A percentile compares a stretch with the other conserved stretches of the same genome.
These are phyloP conservation scores for Eucommia ulmoides DNA, from an alignment of 257 asterid species.

Conservation along the genomic window DNA sequence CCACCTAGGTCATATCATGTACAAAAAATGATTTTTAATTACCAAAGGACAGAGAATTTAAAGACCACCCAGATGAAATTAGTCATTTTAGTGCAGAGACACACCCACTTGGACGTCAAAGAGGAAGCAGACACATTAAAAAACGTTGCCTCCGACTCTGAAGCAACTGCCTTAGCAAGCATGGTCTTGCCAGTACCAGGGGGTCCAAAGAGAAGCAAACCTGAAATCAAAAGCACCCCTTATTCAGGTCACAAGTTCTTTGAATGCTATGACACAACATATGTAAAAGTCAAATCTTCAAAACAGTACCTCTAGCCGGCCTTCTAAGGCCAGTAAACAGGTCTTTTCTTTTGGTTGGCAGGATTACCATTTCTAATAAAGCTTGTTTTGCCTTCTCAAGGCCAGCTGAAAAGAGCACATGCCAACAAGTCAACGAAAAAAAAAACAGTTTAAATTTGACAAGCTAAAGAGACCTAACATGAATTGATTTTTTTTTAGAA, in stretches of 20 bases:
- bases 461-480: too few species aligned
- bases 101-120: constrained; percentile 94
- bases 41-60: not conserved
- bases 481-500: too few species aligned
- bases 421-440: too few species aligned
- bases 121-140: constrained; percentile 96
- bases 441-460: too few species aligned
- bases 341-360: constrained; percentile 90
- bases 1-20: constrained; percentile 39
- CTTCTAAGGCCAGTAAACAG: constrained; percentile 91
- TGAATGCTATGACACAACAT: constrained; percentile 5
- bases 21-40: not conserved
- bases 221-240: constrained; percentile 26
- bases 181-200: constrained; percentile 99
- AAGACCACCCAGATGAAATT: not conserved
- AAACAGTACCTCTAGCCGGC: constrained; percentile 79
- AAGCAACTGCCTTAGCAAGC: constrained; percentile 99
- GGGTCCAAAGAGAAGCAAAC: constrained; percentile 95
- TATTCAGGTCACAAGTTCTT: constrained; percentile 5
- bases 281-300: constrained; percentile 4
- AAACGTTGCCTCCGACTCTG: constrained; percentile 95
- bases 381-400: constrained; percentile 98
- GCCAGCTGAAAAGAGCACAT: constrained; percentile 96
- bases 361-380: constrained; percentile 87
- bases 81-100: too few species aligned